Evolutionary conservation across 768 basidiomycete genomes (phyloP), one percentile per base, ranked within the genome.

Genomic region (Pulveroboletus ravenelii): DNA sequence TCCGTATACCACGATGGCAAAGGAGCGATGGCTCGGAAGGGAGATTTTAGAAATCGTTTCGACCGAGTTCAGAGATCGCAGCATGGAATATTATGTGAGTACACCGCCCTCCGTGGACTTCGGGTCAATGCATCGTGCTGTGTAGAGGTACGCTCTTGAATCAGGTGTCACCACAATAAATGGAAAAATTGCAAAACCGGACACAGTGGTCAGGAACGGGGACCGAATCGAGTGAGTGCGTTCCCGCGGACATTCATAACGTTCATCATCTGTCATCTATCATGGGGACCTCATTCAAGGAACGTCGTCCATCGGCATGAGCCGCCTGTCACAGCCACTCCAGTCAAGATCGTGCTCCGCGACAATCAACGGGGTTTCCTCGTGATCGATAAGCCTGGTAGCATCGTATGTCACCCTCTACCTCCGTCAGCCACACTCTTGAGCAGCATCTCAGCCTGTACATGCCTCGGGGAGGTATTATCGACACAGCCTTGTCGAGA

Each of bases 261-360:
- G 20, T 23, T 23, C 20, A 23, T 23, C 20, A 23, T 23, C 20
- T 23, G 35, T 46, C 39, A 48, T 44, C 30, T 41, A 56, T 42
- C 38, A 32, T 10, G 5, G 8, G 30, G 12, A 31, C 12, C 9
- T 50, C 25, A 32, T 45, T 39, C 41, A 59, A 94, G 92, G 62
- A 96, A 97, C 61, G 78, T 94, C 13, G 91, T 94, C 13, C 92
- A 94, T 68, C 78, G 93, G n/a, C 96, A 99, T 64, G 96, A 99
- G 69, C 96, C 96, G 6, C 93, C 96, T 3, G 86, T 99, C 4
- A 85, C 93, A 1, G 82, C 86, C 2, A 87, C 77, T 5, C 89
- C 89, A 2, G 82, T 98, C 47, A 80, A 84, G 55, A 76, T 98
- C 34, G 69, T 97, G 4, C 75, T 84, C 45, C 82, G 85, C 50